Percentiles rank a stretch among this genome's conserved stretches.
These are phyloP conservation scores for Botrytis squamosa DNA, from an alignment of 2,329 filamentous ascomycete species.

Conservation along the genomic window DNA sequence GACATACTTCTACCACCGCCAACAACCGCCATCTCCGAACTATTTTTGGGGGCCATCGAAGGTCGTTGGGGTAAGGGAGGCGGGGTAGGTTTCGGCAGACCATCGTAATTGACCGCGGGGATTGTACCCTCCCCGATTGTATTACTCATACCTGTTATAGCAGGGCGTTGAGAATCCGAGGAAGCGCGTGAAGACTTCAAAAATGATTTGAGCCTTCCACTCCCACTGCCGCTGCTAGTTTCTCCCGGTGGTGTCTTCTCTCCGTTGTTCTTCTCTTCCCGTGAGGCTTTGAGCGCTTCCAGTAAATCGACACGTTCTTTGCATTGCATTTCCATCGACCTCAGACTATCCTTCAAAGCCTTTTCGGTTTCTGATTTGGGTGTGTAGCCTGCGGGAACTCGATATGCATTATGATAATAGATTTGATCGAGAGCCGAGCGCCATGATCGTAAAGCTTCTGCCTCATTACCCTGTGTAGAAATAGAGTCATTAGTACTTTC, in stretches of 20 bases:
- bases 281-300: slow-evolving; percentile 72
- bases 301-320: slow-evolving; percentile 89
- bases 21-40: slow-evolving; percentile 49
- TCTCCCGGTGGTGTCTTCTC: slow-evolving; percentile 78
- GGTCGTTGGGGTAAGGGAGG: slow-evolving; percentile 57
- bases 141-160: slow-evolving; percentile 14
- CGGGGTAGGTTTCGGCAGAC: slow-evolving; percentile 67
- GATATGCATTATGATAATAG: slow-evolving; percentile 78
- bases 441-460: slow-evolving; percentile 89
- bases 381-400: slow-evolving; percentile 64
- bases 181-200: slow-evolving; percentile 13
- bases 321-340: slow-evolving; percentile 83
- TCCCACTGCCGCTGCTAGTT: slow-evolving; percentile 51
- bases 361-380: slow-evolving; percentile 81
- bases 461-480: slow-evolving; percentile 72
- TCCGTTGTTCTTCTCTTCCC: slow-evolving; percentile 59
- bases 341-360: slow-evolving; percentile 76
- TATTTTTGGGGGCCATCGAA: slow-evolving; percentile 47
- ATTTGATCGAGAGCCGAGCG: slow-evolving; percentile 84
- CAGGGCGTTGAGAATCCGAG: slow-evolving; percentile 3
- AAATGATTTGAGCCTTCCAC: slow-evolving; percentile 20
- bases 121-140: slow-evolving; percentile 76
- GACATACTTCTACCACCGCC: slow-evolving; percentile 32
- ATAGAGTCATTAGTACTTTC: not conserved
- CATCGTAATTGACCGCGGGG: slow-evolving; percentile 74